Percentiles rank a stretch among this genome's conserved stretches.
Evolutionary conservation across 352 stramenopile species (phyloP).

Genomic region (Phytophthora tubulina): DNA sequence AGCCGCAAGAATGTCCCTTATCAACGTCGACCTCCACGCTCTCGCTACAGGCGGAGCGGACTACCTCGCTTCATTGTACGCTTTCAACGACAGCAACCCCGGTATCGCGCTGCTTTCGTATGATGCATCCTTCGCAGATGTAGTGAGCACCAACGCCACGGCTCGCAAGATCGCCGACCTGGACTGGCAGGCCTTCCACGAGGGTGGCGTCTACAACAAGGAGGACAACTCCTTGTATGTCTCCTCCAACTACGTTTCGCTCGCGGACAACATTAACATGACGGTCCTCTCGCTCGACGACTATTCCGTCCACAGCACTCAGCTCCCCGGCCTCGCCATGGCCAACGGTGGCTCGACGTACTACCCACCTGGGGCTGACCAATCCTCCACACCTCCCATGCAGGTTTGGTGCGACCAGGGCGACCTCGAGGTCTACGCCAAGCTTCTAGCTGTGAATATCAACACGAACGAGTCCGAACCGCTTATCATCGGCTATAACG

Average conservation of each 20-base stretch:
- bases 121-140: conserved; percentile 22
- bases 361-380: conserved; percentile 25
- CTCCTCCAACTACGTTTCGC: conserved; percentile 31
- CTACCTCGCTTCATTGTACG: conserved; percentile 31
- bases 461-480: conserved; percentile 33
- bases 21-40: conserved; percentile 30
- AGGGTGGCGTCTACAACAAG: conserved; percentile 35
- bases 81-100: conserved; percentile 26
- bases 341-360: conserved; percentile 32
- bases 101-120: conserved; percentile 26
- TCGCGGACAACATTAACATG: conserved; percentile 32
- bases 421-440: conserved; percentile 18
- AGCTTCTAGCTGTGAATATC: conserved; percentile 30
- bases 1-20: conserved; percentile 21
- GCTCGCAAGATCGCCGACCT: conserved; percentile 16
- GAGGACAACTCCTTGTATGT: conserved; percentile 33
- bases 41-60: conserved; percentile 23
- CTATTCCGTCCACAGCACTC: conserved; percentile 24
- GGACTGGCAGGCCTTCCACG: conserved; percentile 31
- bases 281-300: conserved; percentile 30
- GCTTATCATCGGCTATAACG: conserved; percentile 29
- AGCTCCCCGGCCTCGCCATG: conserved; percentile 20
- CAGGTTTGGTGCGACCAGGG: conserved; percentile 38
- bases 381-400: conserved; percentile 22
- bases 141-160: conserved; percentile 15